Percentiles rank a stretch among this genome's conserved stretches.
Conservation (phyloP, 169 alveolate species). For the Perkinsus olseni region DNA sequence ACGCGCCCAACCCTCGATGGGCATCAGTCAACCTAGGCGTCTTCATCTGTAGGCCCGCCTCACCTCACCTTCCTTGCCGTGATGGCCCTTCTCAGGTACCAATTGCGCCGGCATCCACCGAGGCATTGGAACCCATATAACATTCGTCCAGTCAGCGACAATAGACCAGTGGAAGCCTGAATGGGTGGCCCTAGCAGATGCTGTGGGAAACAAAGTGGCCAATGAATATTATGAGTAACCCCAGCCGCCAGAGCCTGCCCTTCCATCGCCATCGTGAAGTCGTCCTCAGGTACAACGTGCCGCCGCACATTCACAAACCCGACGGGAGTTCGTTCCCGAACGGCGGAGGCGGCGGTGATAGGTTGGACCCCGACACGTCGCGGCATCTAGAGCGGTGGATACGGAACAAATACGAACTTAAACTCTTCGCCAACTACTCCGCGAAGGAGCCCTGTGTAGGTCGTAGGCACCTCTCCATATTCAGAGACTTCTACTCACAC, state of each 20-base stretch:
- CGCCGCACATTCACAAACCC: neutral
- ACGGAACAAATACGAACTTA: conserved; percentile 34
- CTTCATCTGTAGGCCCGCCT: conserved; percentile 40
- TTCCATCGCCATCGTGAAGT: neutral
- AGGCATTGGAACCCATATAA: conserved; percentile 59
- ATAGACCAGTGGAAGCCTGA: conserved; percentile 60
- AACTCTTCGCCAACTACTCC: conserved; percentile 8
- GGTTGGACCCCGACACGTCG: conserved; percentile 2
- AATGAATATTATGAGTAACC: conserved; percentile 27
- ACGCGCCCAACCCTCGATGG: conserved; percentile 68
- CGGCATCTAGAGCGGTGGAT: conserved; percentile 29
- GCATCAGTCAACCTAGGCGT: conserved; percentile 64
- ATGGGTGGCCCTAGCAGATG: conserved; percentile 33
- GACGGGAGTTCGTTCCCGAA: neutral
- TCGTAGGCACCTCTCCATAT: neutral
- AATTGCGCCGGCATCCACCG: conserved; percentile 76
- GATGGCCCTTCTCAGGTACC: conserved; percentile 10
- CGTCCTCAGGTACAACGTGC: conserved; percentile 29
- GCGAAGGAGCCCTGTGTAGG: neutral
- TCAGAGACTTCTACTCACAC: no score
- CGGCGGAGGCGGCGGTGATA: conserved; percentile 25
- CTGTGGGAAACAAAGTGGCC: conserved; percentile 27
- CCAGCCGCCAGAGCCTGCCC: neutral
- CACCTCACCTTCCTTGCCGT: neutral
- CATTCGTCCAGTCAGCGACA: conserved; percentile 60